Percentiles rank a stretch among this genome's conserved stretches.
Conservation (phyloP, 2,329 filamentous ascomycete species). For the Diaporthe aspalathi region DNA sequence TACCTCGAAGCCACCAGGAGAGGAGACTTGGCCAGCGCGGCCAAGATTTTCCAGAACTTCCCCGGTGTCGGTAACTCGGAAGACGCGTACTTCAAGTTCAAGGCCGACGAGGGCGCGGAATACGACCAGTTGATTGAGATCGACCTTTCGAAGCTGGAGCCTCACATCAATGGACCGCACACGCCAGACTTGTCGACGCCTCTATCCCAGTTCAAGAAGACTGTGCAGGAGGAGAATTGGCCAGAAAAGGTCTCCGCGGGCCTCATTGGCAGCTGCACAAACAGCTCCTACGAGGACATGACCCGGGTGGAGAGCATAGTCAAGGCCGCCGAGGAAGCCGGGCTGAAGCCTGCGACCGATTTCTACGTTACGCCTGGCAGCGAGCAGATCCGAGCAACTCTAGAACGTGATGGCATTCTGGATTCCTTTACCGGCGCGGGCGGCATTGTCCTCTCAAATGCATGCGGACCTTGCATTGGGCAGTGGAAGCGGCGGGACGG, state of each 20-base stretch:
- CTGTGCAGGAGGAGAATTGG: slow-evolving; percentile 88
- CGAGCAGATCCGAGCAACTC: slow-evolving; percentile 94
- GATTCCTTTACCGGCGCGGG: slow-evolving; percentile 87
- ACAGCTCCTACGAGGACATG: slow-evolving; percentile 99
- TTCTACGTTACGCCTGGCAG: slow-evolving; percentile 98
- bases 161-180: slow-evolving; percentile 96
- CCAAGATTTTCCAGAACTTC: slow-evolving; percentile 69
- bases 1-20: slow-evolving; percentile 90
- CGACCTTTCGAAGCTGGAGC: slow-evolving; percentile 89
- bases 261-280: slow-evolving; percentile 97
- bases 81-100: slow-evolving; percentile 72
- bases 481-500: slow-evolving; percentile 95
- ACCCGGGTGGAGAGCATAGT: slow-evolving; percentile 92
- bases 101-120: slow-evolving; percentile 81
- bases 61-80: slow-evolving; percentile 55
- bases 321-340: slow-evolving; percentile 89
- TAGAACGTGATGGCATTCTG: slow-evolving; percentile 89
- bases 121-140: slow-evolving; percentile 95
- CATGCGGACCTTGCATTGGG: slow-evolving; percentile 92
- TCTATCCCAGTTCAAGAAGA: slow-evolving; percentile 87
- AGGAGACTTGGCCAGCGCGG: slow-evolving; percentile 74
- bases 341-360: slow-evolving; percentile 86
- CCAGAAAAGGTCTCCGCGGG: slow-evolving; percentile 91
- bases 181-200: slow-evolving; percentile 96
- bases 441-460: slow-evolving; percentile 91